Percentiles rank a stretch among this genome's conserved stretches.
These are phyloP conservation scores for Dunaliella primolecta DNA, from an alignment of 139 green algal species.

Conservation along the genomic window DNA sequence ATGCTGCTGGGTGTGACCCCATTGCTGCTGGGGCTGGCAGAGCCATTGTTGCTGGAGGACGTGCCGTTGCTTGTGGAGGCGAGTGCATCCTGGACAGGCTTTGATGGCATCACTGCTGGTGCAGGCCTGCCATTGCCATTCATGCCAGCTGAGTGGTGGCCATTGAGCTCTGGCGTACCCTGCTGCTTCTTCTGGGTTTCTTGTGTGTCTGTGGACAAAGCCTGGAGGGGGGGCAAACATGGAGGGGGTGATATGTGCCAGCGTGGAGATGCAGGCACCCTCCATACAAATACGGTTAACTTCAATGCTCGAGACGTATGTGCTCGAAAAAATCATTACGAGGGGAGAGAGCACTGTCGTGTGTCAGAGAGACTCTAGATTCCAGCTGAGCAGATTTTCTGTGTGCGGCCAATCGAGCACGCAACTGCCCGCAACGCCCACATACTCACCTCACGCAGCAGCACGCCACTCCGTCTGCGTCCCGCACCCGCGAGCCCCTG, in stretches of 20 bases:
- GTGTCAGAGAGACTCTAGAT: not conserved
- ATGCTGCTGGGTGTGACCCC: not conserved
- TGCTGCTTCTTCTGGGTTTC: slow-evolving; percentile 15
- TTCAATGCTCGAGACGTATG: not conserved
- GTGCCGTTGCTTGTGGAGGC: not conserved
- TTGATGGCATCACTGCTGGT: not conserved
- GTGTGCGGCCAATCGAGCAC: not conserved
- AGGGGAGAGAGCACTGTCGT: not conserved
- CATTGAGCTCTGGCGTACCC: slow-evolving; percentile 21
- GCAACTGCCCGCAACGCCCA: no score
- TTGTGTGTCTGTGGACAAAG: slow-evolving; percentile 44
- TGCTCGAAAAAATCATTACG: not conserved
- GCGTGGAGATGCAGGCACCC: not conserved
- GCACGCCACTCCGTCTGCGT: not conserved
- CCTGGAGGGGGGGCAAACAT: slow-evolving; percentile 25
- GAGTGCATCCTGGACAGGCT: not conserved
- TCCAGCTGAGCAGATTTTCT: not conserved
- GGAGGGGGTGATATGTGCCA: not conserved
- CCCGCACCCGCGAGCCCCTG: not conserved
- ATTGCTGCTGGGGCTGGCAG: slow-evolving; percentile 18
- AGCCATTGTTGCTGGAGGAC: not conserved
- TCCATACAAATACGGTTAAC: not conserved
- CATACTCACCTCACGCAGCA: not conserved
- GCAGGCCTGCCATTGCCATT: slow-evolving; percentile 6
- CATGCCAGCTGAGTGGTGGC: slow-evolving; percentile 20